Evolutionary conservation across 2,329 filamentous ascomycete species (phyloP).

Genomic region (Sporothrix dimorphospora): DNA sequence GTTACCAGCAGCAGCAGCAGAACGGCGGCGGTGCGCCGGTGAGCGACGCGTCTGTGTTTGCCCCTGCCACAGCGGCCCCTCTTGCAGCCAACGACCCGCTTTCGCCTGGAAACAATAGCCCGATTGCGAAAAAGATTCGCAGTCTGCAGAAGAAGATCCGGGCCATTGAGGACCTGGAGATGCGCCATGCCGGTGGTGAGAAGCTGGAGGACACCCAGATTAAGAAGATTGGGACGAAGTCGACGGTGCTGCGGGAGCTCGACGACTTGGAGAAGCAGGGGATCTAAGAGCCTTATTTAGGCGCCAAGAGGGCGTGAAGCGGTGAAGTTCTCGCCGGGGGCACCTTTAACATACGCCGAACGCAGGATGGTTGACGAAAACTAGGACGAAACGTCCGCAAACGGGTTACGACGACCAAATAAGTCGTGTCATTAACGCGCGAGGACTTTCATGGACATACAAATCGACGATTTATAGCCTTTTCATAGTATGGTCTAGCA

Average conservation of each 20-base stretch:
- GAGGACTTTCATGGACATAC: neutral
- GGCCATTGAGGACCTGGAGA: constrained; percentile 96
- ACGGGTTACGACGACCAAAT: too few relatives aligned
- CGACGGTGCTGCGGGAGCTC: constrained; percentile 81
- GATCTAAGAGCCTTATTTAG: neutral
- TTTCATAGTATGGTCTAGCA: neutral
- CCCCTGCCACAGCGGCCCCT: constrained; percentile 44
- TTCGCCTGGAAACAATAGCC: constrained; percentile 57
- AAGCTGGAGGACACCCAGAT: constrained; percentile 98
- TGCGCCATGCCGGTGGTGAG: constrained; percentile 91
- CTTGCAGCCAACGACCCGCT: constrained; percentile 43
- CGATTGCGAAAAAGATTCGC: constrained; percentile 92
- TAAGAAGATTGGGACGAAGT: constrained; percentile 95
- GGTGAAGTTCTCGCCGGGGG: neutral
- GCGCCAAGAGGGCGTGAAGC: neutral
- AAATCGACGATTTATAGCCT: neutral
- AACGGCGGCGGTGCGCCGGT: constrained; percentile 23
- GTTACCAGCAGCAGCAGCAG: constrained; percentile 35
- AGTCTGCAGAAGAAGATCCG: constrained; percentile 95
- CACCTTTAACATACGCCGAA: neutral
- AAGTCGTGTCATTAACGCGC: neutral
- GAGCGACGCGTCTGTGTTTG: constrained; percentile 37
- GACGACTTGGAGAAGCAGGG: constrained; percentile 56
- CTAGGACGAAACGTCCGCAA: neutral
- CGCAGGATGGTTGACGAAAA: neutral